Evolutionary conservation across 306 rosid genomes (phyloP).

Genomic region (Pyrus bretschneideri): DNA sequence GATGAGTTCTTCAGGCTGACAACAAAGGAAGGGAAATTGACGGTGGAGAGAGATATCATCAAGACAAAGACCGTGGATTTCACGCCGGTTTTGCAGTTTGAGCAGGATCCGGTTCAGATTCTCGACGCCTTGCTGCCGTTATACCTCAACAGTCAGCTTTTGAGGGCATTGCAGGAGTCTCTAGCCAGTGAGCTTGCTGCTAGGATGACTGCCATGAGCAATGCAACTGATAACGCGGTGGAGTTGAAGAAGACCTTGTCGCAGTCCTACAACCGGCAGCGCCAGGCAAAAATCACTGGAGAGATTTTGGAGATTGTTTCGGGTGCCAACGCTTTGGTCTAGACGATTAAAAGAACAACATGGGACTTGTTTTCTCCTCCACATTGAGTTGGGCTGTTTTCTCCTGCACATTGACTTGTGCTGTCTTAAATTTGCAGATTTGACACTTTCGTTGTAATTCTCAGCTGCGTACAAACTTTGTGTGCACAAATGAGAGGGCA

Average conservation of each 20-base stretch:
- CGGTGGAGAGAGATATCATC: constrained; percentile 63
- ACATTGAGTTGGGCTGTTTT: not conserved
- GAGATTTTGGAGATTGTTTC: constrained; percentile 93
- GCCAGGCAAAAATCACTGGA: constrained; percentile 87
- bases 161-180: constrained; percentile 90
- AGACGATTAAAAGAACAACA: not conserved
- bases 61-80: constrained; percentile 47
- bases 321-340: constrained; percentile 57
- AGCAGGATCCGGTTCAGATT: constrained; percentile 93
- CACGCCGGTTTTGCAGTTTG: constrained; percentile 68
- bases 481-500: constrained; percentile 1
- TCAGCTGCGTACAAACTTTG: not conserved
- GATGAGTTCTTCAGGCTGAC: constrained; percentile 84
- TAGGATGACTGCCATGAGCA: constrained; percentile 89
- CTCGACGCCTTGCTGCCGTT: constrained; percentile 82
- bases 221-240: constrained; percentile 59
- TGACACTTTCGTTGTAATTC: constrained; percentile 3
- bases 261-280: constrained; percentile 53
- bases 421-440: not conserved
- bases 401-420: not conserved
- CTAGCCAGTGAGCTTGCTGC: constrained; percentile 90
- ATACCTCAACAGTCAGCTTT: constrained; percentile 75
- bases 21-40: constrained; percentile 76
- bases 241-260: constrained; percentile 72
- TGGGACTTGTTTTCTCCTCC: not conserved